Conservation (phyloP, 139 green algal genomes). For the Coelastrella sp. region DNA sequence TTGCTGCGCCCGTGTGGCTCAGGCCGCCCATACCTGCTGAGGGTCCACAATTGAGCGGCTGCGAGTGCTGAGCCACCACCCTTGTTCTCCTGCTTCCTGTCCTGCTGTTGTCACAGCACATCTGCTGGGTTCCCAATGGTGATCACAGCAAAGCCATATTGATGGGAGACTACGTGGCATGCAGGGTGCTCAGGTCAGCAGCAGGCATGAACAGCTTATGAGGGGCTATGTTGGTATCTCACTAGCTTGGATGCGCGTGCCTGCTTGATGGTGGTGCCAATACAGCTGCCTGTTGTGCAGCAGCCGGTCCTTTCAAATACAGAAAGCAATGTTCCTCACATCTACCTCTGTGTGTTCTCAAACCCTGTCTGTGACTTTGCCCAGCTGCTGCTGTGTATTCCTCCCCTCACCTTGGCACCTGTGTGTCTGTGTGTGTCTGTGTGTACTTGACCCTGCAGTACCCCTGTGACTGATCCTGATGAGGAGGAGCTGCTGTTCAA, state of each 20-base stretch:
- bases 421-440: background rate
- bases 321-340: too few relatives aligned
- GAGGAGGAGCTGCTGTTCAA: conserved; percentile 31
- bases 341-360: too few relatives aligned
- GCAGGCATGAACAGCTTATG: background rate
- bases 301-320: too few relatives aligned
- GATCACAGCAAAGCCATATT: conserved; percentile 20
- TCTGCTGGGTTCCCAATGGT: conserved; percentile 17
- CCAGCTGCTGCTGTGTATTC: too few relatives aligned
- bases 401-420: background rate
- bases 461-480: conserved; percentile 8
- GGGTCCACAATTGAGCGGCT: too few relatives aligned
- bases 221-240: background rate
- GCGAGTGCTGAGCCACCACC: too few relatives aligned
- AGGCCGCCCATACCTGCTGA: too few relatives aligned
- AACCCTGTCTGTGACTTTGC: too few relatives aligned
- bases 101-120: background rate
- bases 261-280: too few relatives aligned
- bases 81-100: background rate
- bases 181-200: conserved; percentile 37
- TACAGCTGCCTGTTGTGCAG: too few relatives aligned
- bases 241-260: background rate
- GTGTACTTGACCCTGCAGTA: conserved; percentile 8
- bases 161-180: conserved; percentile 30
- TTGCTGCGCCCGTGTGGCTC: too few relatives aligned